Evolutionary conservation across 2,329 filamentous ascomycete genomes (phyloP).

Genomic region (Colletotrichum simmondsii): DNA sequence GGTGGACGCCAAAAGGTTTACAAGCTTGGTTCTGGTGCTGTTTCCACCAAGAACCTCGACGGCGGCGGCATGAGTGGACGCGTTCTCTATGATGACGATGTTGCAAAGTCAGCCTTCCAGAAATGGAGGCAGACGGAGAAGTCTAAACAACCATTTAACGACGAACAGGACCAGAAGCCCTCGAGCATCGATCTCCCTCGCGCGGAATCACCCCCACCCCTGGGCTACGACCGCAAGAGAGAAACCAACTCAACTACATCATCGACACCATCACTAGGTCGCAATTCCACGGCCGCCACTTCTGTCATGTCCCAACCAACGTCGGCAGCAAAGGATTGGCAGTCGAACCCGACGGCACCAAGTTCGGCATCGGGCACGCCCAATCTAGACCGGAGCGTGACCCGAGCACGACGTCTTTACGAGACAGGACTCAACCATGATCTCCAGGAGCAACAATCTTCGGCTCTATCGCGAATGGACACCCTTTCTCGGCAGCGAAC

Average conservation of each 20-base stretch:
- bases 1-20: constrained; percentile 97
- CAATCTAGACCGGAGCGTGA: constrained; percentile 71
- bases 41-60: constrained; percentile 51
- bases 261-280: constrained; percentile 71
- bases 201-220: constrained; percentile 66
- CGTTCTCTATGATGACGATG: constrained; percentile 87
- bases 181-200: constrained; percentile 43
- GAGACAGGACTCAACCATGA: constrained; percentile 85
- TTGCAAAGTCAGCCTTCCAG: constrained; percentile 85
- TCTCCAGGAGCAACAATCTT: constrained; percentile 82
- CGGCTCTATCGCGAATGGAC: constrained; percentile 82
- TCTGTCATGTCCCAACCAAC: constrained; percentile 82
- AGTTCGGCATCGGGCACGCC: constrained; percentile 50
- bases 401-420: constrained; percentile 81
- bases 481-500: constrained; percentile 75
- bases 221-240: constrained; percentile 78
- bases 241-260: constrained; percentile 91
- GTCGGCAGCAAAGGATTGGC: constrained; percentile 62
- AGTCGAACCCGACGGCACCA: constrained; percentile 51
- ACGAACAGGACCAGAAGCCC: constrained; percentile 51
- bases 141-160: constrained; percentile 61
- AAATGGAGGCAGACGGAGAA: constrained; percentile 72
- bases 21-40: constrained; percentile 73
- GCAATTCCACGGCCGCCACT: constrained; percentile 88
- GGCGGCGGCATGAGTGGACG: constrained; percentile 69